Base-by-base conservation (phyloP, 257 asterid genomes). In the Ballota nigra region DNA sequence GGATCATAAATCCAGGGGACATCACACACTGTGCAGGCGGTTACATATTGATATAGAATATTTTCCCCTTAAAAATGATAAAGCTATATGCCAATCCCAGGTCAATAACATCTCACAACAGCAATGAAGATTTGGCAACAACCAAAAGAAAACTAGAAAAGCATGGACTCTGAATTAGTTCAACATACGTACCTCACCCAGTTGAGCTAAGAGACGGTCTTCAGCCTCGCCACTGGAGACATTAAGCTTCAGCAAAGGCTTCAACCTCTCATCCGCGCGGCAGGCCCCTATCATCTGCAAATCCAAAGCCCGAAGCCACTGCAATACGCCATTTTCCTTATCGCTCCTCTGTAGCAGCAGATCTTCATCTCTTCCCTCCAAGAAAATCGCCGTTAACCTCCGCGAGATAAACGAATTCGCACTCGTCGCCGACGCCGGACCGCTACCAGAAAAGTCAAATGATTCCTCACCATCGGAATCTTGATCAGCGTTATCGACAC, bases 251-350 rank as follows among this genome's bases (percentile, higher is more conserved):
- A 89, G 71, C 80, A 89, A 67, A 63, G 96, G 96, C 80, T 86
- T 89, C 82, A 89, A 74, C 80, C 94, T 86, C 81, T 89, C 96
- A 69, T 89, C 96, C 4, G 85, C 84, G n/a, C 96, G 88, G 38
- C 96, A 89, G 51, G 92, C 96, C 29, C 94, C 96, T 77, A 84
- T 77, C 20, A 86, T 85, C 79, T 89, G 96, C 79, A 84, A 71
- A 66, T 84, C 90, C 69, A 89, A 71, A 31, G 92, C 92, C 41
- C 68, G 72, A 60, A 86, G 77, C 90, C 88, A 89, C 64, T 77
- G 89, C 71, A 80, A n/a, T 64, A 86, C 79, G 9, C 70, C 78
- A 34, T 73, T 81, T 23, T 77, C 84, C 38, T 78, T 61, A 59
- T 75, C 82, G 63, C 72, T 77, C 73, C 71, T 76, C 67, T 79